A percentile compares a stretch with the other conserved stretches of the same genome.
Evolutionary conservation across 805 yeast species (phyloP).

Genomic region (Candida sonorensis): DNA sequence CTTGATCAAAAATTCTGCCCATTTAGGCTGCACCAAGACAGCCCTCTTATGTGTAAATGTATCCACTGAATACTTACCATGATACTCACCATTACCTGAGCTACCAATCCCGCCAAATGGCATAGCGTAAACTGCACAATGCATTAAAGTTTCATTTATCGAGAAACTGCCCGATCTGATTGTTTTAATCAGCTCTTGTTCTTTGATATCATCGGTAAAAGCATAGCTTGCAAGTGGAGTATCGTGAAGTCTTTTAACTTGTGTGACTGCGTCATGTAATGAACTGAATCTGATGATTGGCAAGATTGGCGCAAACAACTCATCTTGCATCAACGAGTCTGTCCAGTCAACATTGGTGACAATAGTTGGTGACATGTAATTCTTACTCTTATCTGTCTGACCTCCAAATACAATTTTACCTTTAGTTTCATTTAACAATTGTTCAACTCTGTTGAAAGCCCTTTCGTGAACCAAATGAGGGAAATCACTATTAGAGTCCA

Average conservation of each 20-base stretch:
- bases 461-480: conserved; percentile 57
- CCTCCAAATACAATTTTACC: conserved; percentile 52
- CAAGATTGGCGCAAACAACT: conserved; percentile 79
- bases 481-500: conserved; percentile 32
- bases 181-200: conserved; percentile 41
- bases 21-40: conserved; percentile 50
- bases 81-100: conserved; percentile 81
- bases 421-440: conserved; percentile 37
- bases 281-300: conserved; percentile 57
- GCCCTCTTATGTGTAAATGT: conserved; percentile 77
- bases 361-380: conserved; percentile 68
- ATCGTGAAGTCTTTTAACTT: conserved; percentile 48
- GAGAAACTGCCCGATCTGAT: conserved; percentile 69
- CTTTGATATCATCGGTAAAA: conserved; percentile 43
- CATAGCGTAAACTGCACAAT: conserved; percentile 53
- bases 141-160: conserved; percentile 69
- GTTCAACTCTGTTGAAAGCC: conserved; percentile 41
- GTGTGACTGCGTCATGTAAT: conserved; percentile 37
- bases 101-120: conserved; percentile 92
- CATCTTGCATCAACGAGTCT: conserved; percentile 69
- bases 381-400: conserved; percentile 24
- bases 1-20: conserved; percentile 53
- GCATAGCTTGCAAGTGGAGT: conserved; percentile 82
- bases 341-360: conserved; percentile 54
- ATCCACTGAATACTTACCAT: conserved; percentile 62